Evolutionary conservation across 139 green algal genomes (phyloP).

Genomic region (Chlorella sp.): DNA sequence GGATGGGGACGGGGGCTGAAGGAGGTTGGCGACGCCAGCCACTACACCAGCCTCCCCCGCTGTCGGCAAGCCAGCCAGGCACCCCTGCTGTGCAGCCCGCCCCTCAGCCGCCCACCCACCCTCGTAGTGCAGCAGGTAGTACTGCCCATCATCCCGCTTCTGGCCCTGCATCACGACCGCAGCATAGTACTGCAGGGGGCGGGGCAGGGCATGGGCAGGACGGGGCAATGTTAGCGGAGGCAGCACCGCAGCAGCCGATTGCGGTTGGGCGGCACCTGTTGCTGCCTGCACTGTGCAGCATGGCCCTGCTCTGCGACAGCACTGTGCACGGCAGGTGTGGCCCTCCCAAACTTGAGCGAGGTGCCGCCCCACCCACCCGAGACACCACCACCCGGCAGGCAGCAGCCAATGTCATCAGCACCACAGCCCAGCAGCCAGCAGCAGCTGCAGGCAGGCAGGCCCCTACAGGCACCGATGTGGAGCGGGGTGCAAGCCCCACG

Average conservation of each 20-base stretch:
- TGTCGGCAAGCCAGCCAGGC: not conserved
- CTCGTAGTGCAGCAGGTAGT: conserved; percentile 44
- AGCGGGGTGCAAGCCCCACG: too few species aligned
- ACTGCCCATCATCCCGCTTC: conserved; percentile 33
- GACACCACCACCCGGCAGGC: not conserved
- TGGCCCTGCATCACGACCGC: conserved; percentile 37
- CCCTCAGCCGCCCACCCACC: not conserved
- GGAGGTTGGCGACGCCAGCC: not conserved
- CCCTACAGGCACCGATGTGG: too few species aligned
- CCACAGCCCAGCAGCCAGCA: not conserved
- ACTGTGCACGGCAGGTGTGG: too few species aligned
- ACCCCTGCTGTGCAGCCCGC: not conserved
- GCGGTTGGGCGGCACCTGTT: not conserved
- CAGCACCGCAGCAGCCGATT: too few species aligned
- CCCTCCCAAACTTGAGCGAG: too few species aligned
- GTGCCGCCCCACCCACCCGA: too few species aligned
- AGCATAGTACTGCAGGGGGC: conserved; percentile 13
- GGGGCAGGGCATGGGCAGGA: not conserved
- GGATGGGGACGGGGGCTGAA: not conserved
- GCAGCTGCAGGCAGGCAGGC: not conserved
- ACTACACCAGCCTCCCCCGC: too few species aligned
- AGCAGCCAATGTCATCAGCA: not conserved
- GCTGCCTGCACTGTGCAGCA: not conserved
- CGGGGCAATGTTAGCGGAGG: not conserved
- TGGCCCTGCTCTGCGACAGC: too few species aligned